These are phyloP conservation scores for Trichoderma sp. DNA, from an alignment of 2,329 filamentous ascomycete genomes.

Conservation along the genomic window DNA sequence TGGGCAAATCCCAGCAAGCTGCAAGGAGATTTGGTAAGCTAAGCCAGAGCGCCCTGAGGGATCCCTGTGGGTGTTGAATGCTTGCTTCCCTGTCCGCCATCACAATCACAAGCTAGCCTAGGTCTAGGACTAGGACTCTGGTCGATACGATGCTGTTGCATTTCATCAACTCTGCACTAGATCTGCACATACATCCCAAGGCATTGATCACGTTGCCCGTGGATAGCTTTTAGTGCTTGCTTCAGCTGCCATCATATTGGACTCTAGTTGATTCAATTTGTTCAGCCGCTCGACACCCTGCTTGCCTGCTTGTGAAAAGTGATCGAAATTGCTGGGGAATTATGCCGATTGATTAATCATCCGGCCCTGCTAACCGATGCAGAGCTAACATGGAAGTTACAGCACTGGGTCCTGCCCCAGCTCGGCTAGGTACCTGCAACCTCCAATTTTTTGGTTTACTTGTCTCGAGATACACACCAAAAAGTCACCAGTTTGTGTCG, in stretches of 20 bases:
- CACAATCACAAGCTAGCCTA: background rate
- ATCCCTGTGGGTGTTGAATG: background rate
- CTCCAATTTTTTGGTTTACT: background rate
- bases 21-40: background rate
- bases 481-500: background rate
- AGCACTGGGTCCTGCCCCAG: background rate
- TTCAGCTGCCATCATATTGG: background rate
- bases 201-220: background rate
- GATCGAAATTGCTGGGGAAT: background rate
- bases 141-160: background rate
- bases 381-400: background rate
- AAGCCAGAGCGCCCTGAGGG: background rate
- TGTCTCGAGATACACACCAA: background rate
- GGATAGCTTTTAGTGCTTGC: background rate
- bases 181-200: background rate
- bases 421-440: background rate
- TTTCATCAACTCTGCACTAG: background rate
- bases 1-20: background rate
- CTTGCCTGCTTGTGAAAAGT: background rate
- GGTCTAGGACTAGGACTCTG: too few species aligned
- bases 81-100: background rate
- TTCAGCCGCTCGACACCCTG: background rate
- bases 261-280: background rate
- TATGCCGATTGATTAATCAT: background rate
- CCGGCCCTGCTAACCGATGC: background rate